Evolutionary conservation across 2,329 filamentous ascomycete species (phyloP), one percentile per base, ranked within the genome.

Genomic region (Hawksworthiomyces lignivorus): DNA sequence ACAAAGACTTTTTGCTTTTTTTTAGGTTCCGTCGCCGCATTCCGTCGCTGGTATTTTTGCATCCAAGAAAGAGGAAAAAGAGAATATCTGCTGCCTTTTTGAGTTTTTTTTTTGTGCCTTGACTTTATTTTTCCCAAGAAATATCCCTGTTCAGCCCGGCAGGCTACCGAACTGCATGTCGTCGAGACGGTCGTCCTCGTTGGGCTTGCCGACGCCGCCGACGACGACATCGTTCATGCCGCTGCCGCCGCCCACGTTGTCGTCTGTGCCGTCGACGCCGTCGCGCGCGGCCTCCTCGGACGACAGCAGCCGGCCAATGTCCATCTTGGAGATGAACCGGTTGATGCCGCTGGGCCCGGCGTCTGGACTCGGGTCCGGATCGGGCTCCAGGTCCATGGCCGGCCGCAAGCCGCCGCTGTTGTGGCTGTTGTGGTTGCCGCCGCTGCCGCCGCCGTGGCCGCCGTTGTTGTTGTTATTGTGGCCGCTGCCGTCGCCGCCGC

Each of bases 251-350:
- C 12, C 36, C n/a, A 9, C 36, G 5, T 8, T n/a, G 17, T 14
- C 26, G 15, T 22, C 32, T 3, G 29, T 30, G 4, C 31, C 39
- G 5, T 31, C 40, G 18, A 33, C 15, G n/a, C 22, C 32, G 7
- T 20, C 35, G 4, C 27, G 43, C 10, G 40, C 45, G 18, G 49
- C 44, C 19, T 47, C 47, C 4, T 37, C 47, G 11, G 48, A 49
- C 32, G 49, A 48, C 19, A 50, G 29, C 21, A 49, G 26, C 19
- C 45, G 47, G 4, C 49, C 49, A 40, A 50, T 50, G 39, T 50
- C 49, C 49, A 50, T 50, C 38, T 50, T 50, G 31, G 45, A 48
- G 8, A 46, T 38, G 22, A 50, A 45, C 7, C 49, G 48, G 38
- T 44, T 48, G 30, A 37, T 37, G 36, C 36, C 20, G 28, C 27